Conservation (phyloP, 2,329 filamentous ascomycete genomes). For the Aureobasidium sp. region DNA sequence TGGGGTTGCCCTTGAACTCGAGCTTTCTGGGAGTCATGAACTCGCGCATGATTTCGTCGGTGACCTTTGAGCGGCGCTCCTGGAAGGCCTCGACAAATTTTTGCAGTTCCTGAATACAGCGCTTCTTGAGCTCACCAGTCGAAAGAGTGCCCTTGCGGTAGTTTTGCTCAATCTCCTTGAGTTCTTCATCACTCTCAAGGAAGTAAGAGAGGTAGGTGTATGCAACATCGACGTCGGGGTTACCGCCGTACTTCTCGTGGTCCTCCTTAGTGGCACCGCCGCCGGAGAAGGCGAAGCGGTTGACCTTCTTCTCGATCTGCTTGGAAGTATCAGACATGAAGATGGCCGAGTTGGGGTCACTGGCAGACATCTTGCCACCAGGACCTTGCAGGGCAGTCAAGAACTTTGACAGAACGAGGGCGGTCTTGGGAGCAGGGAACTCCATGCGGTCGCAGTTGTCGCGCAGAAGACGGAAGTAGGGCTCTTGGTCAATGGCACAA, state of each 20-base stretch:
- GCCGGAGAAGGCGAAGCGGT: conserved; percentile 83
- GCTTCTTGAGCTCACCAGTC: conserved; percentile 83
- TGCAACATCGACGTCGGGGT: conserved; percentile 81
- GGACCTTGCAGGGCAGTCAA: conserved; percentile 84
- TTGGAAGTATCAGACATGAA: conserved; percentile 86
- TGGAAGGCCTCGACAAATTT: conserved; percentile 74
- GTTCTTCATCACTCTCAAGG: conserved; percentile 70
- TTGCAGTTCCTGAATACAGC: conserved; percentile 72
- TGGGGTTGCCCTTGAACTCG: conserved; percentile 52
- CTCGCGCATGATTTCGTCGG: conserved; percentile 64
- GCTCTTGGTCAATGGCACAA: conserved; percentile 60
- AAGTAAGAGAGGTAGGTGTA: conserved; percentile 89
- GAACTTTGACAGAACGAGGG: conserved; percentile 81
- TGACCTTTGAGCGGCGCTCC: conserved; percentile 64
- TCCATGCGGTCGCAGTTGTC: conserved; percentile 69
- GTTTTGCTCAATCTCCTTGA: conserved; percentile 44
- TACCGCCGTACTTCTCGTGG: conserved; percentile 72
- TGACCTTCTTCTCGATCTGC: conserved; percentile 86
- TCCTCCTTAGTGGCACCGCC: conserved; percentile 76
- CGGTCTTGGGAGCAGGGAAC: conserved; percentile 63
- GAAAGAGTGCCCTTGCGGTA: conserved; percentile 67
- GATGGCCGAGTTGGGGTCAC: conserved; percentile 68
- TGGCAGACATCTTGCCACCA: conserved; percentile 88
- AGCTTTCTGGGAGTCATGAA: conserved; percentile 62
- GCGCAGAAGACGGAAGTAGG: conserved; percentile 67